phyloP scores from a whole-genome alignment of 1,284 basidiomycete species.

The Irpex sp. region DNA sequence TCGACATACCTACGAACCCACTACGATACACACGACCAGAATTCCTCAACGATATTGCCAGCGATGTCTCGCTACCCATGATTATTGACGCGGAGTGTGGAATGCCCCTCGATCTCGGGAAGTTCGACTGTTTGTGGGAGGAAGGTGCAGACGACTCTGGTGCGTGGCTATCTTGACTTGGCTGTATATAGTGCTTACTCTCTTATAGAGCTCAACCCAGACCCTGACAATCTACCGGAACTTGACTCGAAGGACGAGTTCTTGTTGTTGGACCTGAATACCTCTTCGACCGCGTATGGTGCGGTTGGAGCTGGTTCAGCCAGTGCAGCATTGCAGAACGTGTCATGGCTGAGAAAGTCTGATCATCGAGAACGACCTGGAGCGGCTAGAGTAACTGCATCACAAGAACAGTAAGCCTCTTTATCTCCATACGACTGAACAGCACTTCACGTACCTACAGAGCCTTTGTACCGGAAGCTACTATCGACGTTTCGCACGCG shows the following conservation, averaged over 20 bases:
- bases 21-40: slow-evolving; percentile 82
- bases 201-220: slow-evolving; percentile 61
- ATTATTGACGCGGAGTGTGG: slow-evolving; percentile 92
- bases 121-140: slow-evolving; percentile 82
- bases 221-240: slow-evolving; percentile 51
- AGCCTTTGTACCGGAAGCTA: slow-evolving; percentile 44
- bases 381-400: not conserved
- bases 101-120: slow-evolving; percentile 87
- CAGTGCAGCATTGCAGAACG: slow-evolving; percentile 43
- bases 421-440: not conserved
- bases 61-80: slow-evolving; percentile 84
- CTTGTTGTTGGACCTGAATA: slow-evolving; percentile 57
- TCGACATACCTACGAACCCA: slow-evolving; percentile 85
- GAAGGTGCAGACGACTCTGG: slow-evolving; percentile 69
- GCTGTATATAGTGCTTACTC: not conserved
- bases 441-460: slow-evolving; percentile 22
- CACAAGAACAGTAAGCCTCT: slow-evolving; percentile 55
- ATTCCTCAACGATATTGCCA: slow-evolving; percentile 78
- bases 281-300: slow-evolving; percentile 36
- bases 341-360: slow-evolving; percentile 87
- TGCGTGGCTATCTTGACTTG: slow-evolving; percentile 29
- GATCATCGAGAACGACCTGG: slow-evolving; percentile 33
- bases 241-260: slow-evolving; percentile 74
- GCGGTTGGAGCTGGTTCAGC: slow-evolving; percentile 33
- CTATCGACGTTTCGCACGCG: slow-evolving; percentile 72